These are phyloP conservation scores for Bretziella fagacearum DNA, from an alignment of 2,329 filamentous ascomycete species.

Conservation along the genomic window DNA sequence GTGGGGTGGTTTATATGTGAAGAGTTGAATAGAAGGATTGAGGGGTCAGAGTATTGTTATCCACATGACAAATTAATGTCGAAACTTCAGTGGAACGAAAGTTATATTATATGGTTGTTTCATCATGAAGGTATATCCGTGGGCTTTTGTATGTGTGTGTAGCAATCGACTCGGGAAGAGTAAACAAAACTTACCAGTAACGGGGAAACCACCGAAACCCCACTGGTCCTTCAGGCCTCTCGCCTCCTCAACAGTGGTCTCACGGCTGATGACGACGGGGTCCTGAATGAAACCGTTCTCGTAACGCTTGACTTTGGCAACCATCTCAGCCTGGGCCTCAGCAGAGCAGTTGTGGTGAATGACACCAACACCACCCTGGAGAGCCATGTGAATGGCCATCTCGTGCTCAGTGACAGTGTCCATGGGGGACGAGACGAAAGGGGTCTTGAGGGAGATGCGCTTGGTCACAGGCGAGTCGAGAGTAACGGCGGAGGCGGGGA, in stretches of 20 bases:
- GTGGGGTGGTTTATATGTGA: slow-evolving; percentile 25
- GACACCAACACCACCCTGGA: slow-evolving; percentile 76
- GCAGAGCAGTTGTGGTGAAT: slow-evolving; percentile 99
- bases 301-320: slow-evolving; percentile 96
- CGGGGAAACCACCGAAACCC: slow-evolving; percentile 96
- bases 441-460: slow-evolving; percentile 88
- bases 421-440: slow-evolving; percentile 96
- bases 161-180: neutral
- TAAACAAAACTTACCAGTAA: slow-evolving; percentile 61
- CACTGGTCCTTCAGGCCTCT: slow-evolving; percentile 91
- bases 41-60: slow-evolving; percentile 24
- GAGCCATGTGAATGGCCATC: slow-evolving; percentile 96
- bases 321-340: slow-evolving; percentile 95
- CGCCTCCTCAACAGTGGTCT: slow-evolving; percentile 78
- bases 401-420: slow-evolving; percentile 98
- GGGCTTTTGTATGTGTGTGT: too few relatives aligned
- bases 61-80: slow-evolving; percentile 65
- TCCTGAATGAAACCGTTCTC: slow-evolving; percentile 99
- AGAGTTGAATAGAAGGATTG: slow-evolving; percentile 18
- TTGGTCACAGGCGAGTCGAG: slow-evolving; percentile 90
- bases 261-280: slow-evolving; percentile 75
- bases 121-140: slow-evolving; percentile 63
- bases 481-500: slow-evolving; percentile 73
- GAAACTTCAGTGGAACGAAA: slow-evolving; percentile 99
- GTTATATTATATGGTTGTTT: slow-evolving; percentile 70